Evolutionary conservation across 192 early-diverging fungal genomes (phyloP).

Genomic region (Pilobolus umbonatus): DNA sequence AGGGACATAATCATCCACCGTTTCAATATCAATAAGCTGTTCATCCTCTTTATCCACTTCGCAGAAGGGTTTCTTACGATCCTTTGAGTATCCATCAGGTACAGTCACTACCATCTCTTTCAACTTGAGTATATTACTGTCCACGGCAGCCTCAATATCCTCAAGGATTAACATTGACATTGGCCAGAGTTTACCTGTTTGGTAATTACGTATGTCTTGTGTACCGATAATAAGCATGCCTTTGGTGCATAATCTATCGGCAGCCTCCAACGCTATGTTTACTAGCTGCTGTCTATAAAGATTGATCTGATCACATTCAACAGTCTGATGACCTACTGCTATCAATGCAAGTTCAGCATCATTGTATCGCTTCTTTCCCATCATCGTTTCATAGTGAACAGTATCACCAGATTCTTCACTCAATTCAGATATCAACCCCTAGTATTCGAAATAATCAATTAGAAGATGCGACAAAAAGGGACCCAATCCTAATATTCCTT

Average conservation of each 20-base stretch:
- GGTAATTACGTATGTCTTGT: conserved; percentile 60
- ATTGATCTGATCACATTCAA: conserved; percentile 44
- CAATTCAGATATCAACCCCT: conserved; percentile 77
- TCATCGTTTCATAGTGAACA: conserved; percentile 61
- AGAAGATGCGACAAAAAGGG: conserved; percentile 1
- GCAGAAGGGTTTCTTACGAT: conserved; percentile 36
- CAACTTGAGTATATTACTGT: conserved; percentile 43
- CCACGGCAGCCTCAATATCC: conserved; percentile 60
- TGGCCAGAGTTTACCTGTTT: conserved; percentile 63
- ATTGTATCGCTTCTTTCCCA: conserved; percentile 40
- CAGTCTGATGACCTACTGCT: conserved; percentile 50
- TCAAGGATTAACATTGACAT: conserved; percentile 70
- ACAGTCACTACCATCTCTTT: conserved; percentile 66
- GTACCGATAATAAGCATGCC: conserved; percentile 67
- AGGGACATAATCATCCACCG: conserved; percentile 36
- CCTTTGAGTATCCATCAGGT: conserved; percentile 60
- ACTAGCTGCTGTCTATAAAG: conserved; percentile 60
- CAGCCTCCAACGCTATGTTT: conserved; percentile 55
- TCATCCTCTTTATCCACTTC: conserved; percentile 35
- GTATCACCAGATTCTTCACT: conserved; percentile 74
- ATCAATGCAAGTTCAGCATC: conserved; percentile 49
- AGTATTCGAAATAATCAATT: background rate
- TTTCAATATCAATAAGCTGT: conserved; percentile 33
- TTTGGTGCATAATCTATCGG: conserved; percentile 46
- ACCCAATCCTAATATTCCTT: too few species aligned